Percentiles rank a stretch among this genome's conserved stretches.
phyloP scores from a whole-genome alignment of 164 flowering plant species.

The Sextonia rubra region DNA sequence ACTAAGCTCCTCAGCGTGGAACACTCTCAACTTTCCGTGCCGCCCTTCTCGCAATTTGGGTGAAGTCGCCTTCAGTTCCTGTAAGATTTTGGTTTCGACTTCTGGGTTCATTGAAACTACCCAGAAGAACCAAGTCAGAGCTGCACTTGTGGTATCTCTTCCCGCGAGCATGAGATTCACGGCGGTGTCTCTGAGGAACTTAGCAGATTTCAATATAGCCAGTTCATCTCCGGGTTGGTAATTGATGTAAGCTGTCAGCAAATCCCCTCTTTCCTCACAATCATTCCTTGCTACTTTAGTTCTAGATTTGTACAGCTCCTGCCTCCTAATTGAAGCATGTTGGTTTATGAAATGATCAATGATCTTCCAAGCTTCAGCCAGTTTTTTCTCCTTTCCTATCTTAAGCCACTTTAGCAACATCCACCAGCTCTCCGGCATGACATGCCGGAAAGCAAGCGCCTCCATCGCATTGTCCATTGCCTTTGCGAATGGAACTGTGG shows the following conservation, averaged over 20 bases:
- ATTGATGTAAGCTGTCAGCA: constrained; percentile 15
- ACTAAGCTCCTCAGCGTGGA: constrained; percentile 19
- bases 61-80: not conserved
- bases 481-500: constrained; percentile 16
- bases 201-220: not conserved
- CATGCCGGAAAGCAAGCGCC: constrained; percentile 15
- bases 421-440: constrained; percentile 22
- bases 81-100: not conserved
- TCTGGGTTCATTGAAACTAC: constrained; percentile 2
- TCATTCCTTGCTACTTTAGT: not conserved
- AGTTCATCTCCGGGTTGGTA: not conserved
- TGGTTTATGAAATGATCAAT: constrained; percentile 12
- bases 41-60: not conserved
- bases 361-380: constrained; percentile 5
- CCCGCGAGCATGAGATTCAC: constrained; percentile 16
- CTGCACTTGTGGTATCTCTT: constrained; percentile 9
- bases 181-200: constrained; percentile 11
- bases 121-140: constrained; percentile 20
- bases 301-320: not conserved
- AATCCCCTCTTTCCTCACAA: not conserved
- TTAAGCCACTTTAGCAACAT: constrained; percentile 17
- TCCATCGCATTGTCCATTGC: constrained; percentile 25
- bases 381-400: constrained; percentile 23
- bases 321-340: constrained; percentile 2
- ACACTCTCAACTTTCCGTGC: not conserved